Base-by-base conservation (phyloP, 768 basidiomycete genomes). In the Fibroporia radiculosa region DNA sequence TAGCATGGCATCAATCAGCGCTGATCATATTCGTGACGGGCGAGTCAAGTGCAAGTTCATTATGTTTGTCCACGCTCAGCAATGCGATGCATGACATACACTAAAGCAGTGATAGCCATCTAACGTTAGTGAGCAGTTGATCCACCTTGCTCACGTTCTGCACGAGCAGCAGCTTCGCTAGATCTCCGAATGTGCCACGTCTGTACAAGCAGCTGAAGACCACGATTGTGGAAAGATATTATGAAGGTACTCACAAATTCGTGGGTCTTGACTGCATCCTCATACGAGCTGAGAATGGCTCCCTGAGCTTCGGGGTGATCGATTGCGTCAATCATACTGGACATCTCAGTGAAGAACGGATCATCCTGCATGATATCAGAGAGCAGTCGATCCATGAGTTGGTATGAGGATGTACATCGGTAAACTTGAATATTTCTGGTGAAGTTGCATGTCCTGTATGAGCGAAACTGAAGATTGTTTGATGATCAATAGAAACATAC, bases 181-280 rank as follows among this genome's bases (percentile, higher is more conserved):
- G 34, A 12, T 7, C 34, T 8, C 10, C 34, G 34, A 35, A 35
- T 35, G 20, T 18, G 16, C 8, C 7, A 19, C 20, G 34, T 35
- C 34, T 35, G 20, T 6, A 35, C 10, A 8, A 31, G 34, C 20
- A 12, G n/a, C 13, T 26, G 39, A 4, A 25, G 39, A n/a, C 23
- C 4, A 6, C 14, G 39, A 8, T 19, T 8, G 16, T 10, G 12
- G 39, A 11, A 6, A 13, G 25, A 16, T 10, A 26, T 24, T 19
- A 38, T 14, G 22, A 12, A 8, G 24, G 7, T 18, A 29, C 51
- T 26, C 25, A 57, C 56, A 32, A 70, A 52, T 54, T 69, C 69
- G 52, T 68, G 69, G 13, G 69, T 67, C 59, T 47, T 54, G 29
- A 55, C 52, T n/a, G 66, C 68, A 53, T 69, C 71, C 48, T 64